A percentile compares a stretch with the other conserved stretches of the same genome.
These are phyloP conservation scores for Mycena sanguinolenta DNA, from an alignment of 768 basidiomycete species.

Conservation along the genomic window DNA sequence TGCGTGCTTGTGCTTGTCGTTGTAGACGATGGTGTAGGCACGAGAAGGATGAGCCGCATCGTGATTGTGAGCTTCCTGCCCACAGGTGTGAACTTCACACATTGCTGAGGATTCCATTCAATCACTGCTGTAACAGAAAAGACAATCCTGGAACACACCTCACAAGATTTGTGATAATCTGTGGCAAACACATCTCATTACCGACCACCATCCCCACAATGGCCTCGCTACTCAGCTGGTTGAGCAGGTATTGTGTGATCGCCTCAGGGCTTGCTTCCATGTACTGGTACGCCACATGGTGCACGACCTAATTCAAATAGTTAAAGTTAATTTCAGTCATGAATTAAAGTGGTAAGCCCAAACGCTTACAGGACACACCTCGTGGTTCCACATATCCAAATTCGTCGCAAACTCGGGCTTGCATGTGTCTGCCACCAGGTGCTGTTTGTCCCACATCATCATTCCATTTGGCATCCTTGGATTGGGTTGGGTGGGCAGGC, in stretches of 20 bases:
- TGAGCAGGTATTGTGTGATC: constrained; percentile 45
- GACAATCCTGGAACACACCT: constrained; percentile 55
- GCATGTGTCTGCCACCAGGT: constrained; percentile 68
- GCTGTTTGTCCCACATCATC: constrained; percentile 28
- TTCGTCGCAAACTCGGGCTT: constrained; percentile 69
- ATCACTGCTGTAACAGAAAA: background rate
- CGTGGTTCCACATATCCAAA: constrained; percentile 67
- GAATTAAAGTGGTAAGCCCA: background rate
- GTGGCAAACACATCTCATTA: constrained; percentile 76
- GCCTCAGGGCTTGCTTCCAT: constrained; percentile 53
- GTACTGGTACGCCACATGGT: constrained; percentile 58
- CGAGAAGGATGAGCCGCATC: constrained; percentile 62
- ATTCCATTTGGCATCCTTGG: background rate
- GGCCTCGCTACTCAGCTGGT: constrained; percentile 46
- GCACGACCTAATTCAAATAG: constrained; percentile 50
- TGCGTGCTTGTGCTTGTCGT: background rate
- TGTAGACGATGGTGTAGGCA: too few relatives aligned
- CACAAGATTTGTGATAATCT: constrained; percentile 78
- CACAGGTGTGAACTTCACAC: constrained; percentile 73
- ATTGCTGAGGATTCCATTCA: constrained; percentile 52
- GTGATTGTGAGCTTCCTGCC: constrained; percentile 69
- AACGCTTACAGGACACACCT: constrained; percentile 45
- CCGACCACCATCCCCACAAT: constrained; percentile 72
- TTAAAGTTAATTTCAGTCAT: background rate
- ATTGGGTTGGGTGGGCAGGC: too few relatives aligned